Evolutionary conservation across 2,329 filamentous ascomycete species (phyloP), one percentile per base, ranked within the genome.

Genomic region (Diplocarpon rosae): DNA sequence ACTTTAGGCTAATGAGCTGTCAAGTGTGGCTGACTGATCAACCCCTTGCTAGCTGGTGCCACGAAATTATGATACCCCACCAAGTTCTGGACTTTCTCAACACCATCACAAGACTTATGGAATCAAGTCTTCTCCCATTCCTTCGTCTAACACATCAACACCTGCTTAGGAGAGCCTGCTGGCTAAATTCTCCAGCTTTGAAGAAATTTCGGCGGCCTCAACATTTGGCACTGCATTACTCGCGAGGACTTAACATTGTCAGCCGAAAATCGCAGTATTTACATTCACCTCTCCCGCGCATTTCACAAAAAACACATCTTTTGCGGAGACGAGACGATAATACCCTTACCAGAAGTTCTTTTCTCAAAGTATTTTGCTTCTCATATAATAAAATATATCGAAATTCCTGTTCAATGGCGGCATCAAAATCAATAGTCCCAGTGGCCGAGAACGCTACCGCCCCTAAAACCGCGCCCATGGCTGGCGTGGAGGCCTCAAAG

Each of bases 401-500:
- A 48, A 36, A 36, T 33, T 45, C 10, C 15, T 33, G 42, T 31
- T 37, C 47, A 51, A 49, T 54, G 45, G 50, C 52, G 14, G 43
- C 52, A 17, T 49, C 50, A 33, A 41, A 44, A 10, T 34, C 48
- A 13, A 13, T 17, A 24, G 47, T 37, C 36, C 47, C 51, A 15
- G 36, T 48, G 2, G 9, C 51, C 9, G 41, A 46, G 30, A 51
- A 50, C 43, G 49, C 52, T 10, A 43, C 46, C n/a, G 48, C 53
- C 28, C 40, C 39, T 28, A 37, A 49, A 28, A 12, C 44, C 16
- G 47, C 46, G 28, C 41, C 47, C 11, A 48, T 61, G 1, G 51
- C 52, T 46, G 66, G 75, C 15, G 67, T 89, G 53, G 84, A 90
- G 64, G 68, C 72, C 30, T 83, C 85, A 50, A 92, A 92, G 66